These are phyloP conservation scores for Acacia melanoxylon DNA, from an alignment of 306 rosid species.

Conservation along the genomic window DNA sequence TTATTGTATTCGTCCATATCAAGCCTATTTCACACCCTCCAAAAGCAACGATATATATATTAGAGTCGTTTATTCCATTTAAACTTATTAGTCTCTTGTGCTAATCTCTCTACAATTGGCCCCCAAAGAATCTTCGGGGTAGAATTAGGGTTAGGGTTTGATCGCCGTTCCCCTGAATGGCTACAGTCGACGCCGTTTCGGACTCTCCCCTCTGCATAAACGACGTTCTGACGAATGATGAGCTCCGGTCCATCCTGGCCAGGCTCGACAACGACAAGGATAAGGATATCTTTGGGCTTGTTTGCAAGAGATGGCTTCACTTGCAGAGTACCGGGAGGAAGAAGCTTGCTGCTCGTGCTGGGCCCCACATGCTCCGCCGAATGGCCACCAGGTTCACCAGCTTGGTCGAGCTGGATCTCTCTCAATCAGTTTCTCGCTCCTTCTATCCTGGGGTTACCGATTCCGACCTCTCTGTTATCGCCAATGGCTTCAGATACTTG, in stretches of 20 bases:
- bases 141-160: constrained; percentile 28
- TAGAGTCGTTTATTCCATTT: not conserved
- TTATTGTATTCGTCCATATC: not conserved
- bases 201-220: constrained; percentile 51
- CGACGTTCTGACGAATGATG: constrained; percentile 72
- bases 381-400: constrained; percentile 84
- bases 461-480: constrained; percentile 80
- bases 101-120: constrained; percentile 11
- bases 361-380: constrained; percentile 77
- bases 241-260: constrained; percentile 70
- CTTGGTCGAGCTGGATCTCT: constrained; percentile 71
- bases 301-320: constrained; percentile 85
- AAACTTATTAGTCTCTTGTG: not conserved
- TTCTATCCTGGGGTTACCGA: constrained; percentile 89
- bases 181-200: constrained; percentile 30
- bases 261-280: constrained; percentile 65
- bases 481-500: constrained; percentile 67
- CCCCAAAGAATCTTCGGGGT: constrained; percentile 3
- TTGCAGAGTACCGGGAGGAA: constrained; percentile 91
- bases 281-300: constrained; percentile 82
- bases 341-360: constrained; percentile 91
- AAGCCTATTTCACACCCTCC: not conserved
- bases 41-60: not conserved
- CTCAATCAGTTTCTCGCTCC: constrained; percentile 92
- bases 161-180: constrained; percentile 38